Conservation (phyloP, 2,329 filamentous ascomycete genomes). For the Scopulariopsis brevicaulis region DNA sequence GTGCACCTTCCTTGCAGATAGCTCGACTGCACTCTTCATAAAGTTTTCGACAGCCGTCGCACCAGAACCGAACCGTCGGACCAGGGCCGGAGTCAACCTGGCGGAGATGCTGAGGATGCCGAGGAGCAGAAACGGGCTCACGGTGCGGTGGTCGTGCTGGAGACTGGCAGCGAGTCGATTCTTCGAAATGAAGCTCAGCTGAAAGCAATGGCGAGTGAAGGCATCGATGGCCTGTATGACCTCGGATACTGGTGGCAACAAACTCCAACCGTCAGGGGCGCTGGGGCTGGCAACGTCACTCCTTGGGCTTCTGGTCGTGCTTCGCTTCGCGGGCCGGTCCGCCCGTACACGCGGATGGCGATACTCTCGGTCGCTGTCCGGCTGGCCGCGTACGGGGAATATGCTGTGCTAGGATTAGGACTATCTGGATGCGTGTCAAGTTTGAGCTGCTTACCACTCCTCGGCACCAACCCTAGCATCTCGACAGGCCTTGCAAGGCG, state of each 20-base stretch:
- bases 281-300: slow-evolving; percentile 11
- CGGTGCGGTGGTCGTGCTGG: slow-evolving; percentile 30
- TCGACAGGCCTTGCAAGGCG: slow-evolving; percentile 39
- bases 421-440: no score
- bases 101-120: slow-evolving; percentile 45
- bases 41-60: slow-evolving; percentile 40
- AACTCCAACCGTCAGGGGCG: slow-evolving; percentile 31
- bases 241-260: slow-evolving; percentile 34
- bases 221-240: slow-evolving; percentile 39
- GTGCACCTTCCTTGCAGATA: slow-evolving; percentile 39
- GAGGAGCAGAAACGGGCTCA: slow-evolving; percentile 42
- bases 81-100: slow-evolving; percentile 36
- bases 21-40: slow-evolving; percentile 33
- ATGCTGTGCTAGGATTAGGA: slow-evolving; percentile 19
- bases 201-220: slow-evolving; percentile 45
- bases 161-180: slow-evolving; percentile 34
- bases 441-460: slow-evolving; percentile 32
- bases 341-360: slow-evolving; percentile 40
- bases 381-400: slow-evolving; percentile 40
- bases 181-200: slow-evolving; percentile 47
- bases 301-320: slow-evolving; percentile 21
- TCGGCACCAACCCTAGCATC: slow-evolving; percentile 34
- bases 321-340: slow-evolving; percentile 30
- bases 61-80: slow-evolving; percentile 35
- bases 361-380: slow-evolving; percentile 42